Evolutionary conservation across 140 eudicot species (phyloP).

Genomic region (Stevia rebaudiana): DNA sequence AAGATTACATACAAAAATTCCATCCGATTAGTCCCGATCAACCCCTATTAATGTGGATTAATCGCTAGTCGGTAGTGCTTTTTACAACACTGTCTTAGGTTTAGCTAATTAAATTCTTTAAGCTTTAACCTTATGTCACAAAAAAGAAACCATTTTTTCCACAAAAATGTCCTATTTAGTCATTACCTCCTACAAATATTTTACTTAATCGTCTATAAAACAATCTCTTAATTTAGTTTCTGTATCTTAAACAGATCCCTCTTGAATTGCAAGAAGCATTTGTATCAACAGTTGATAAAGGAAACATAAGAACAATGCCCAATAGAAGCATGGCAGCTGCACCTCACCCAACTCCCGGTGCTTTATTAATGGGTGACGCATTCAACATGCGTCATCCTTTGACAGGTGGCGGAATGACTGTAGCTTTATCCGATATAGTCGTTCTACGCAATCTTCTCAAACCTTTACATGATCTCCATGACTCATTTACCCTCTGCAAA

Average conservation of each 20-base stretch:
- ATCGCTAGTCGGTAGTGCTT: no score
- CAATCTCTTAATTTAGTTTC: not conserved
- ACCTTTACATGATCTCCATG: conserved; percentile 42
- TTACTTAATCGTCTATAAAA: not conserved
- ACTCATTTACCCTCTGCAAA: conserved; percentile 40
- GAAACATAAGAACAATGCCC: conserved; percentile 54
- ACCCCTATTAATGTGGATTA: no score
- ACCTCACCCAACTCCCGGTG: conserved; percentile 59
- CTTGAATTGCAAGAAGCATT: conserved; percentile 37
- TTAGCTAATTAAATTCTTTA: no score
- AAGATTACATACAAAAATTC: no score
- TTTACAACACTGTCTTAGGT: no score
- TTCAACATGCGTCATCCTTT: conserved; percentile 66
- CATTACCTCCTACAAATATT: not conserved
- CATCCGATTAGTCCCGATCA: no score
- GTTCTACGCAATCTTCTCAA: conserved; percentile 51
- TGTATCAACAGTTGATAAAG: conserved; percentile 44
- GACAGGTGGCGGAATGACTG: conserved; percentile 73
- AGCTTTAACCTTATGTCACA: not conserved
- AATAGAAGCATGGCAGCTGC: conserved; percentile 68
- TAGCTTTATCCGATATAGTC: conserved; percentile 52
- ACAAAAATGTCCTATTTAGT: not conserved
- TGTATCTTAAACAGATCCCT: conserved; percentile 31
- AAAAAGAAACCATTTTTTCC: not conserved
- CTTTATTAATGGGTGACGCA: conserved; percentile 62